phyloP scores from a whole-genome alignment of 768 basidiomycete species.

The Calocera viscosa region DNA sequence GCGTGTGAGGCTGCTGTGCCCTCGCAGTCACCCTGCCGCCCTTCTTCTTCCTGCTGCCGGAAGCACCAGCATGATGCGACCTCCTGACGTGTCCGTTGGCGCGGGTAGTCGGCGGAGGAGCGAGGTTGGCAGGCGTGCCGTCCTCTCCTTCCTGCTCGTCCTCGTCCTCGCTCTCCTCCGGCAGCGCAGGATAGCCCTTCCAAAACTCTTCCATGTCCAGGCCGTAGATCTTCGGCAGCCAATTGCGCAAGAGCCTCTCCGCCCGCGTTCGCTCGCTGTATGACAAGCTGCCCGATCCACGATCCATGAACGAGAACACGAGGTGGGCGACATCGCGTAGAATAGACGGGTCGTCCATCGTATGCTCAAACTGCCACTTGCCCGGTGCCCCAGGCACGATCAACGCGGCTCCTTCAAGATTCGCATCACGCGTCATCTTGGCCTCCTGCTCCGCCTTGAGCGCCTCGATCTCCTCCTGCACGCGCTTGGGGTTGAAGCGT shows the following conservation, averaged over 20 bases:
- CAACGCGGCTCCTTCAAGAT: neutral
- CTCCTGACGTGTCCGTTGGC: conserved; percentile 1
- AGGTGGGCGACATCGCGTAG: conserved; percentile 83
- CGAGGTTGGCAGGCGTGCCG: conserved; percentile 40
- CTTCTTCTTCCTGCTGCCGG: conserved; percentile 5
- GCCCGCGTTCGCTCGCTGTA: conserved; percentile 77
- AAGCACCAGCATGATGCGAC: neutral
- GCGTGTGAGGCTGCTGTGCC: neutral
- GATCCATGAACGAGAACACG: conserved; percentile 82
- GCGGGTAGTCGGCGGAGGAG: neutral
- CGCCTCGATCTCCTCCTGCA: conserved; percentile 66
- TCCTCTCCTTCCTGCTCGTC: conserved; percentile 57
- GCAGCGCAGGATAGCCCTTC: conserved; percentile 26
- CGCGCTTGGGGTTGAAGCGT: conserved; percentile 68
- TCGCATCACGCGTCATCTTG: conserved; percentile 38
- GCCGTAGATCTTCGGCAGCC: conserved; percentile 71
- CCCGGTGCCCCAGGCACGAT: conserved; percentile 30
- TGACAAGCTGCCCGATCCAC: conserved; percentile 39
- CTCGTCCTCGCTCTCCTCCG: conserved; percentile 37
- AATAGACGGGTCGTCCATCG: conserved; percentile 63
- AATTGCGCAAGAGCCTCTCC: conserved; percentile 71
- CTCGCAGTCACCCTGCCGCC: neutral
- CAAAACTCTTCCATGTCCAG: conserved; percentile 32
- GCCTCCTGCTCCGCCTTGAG: conserved; percentile 52
- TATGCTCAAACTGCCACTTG: conserved; percentile 67